These are phyloP conservation scores for Aspergillus japonicus DNA, from an alignment of 2,329 filamentous ascomycete genomes.

Conservation along the genomic window DNA sequence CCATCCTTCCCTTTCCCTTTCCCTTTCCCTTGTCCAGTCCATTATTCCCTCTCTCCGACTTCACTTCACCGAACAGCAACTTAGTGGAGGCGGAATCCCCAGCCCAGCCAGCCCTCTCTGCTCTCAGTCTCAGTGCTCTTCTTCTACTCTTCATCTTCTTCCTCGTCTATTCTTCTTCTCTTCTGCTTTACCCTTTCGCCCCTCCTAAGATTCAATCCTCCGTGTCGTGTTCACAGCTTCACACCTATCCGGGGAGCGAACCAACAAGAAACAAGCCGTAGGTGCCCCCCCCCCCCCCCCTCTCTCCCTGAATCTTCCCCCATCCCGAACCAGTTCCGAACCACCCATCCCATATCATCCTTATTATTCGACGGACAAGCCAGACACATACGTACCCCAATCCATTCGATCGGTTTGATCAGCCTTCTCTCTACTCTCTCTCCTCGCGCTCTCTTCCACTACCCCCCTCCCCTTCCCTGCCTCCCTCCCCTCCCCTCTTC, in stretches of 20 bases:
- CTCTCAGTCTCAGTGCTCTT: slow-evolving; percentile 1
- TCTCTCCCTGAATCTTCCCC: background rate
- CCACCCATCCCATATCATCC: background rate
- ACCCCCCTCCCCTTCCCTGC: background rate
- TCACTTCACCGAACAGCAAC: too few species aligned
- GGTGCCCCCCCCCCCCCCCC: background rate
- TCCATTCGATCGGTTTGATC: background rate
- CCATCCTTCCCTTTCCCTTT: background rate
- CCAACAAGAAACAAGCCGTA: background rate
- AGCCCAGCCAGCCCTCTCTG: background rate
- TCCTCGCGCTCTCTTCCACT: background rate
- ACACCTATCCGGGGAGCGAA: background rate
- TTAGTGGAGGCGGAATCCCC: background rate
- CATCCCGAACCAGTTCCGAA: background rate
- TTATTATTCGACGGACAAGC: background rate
- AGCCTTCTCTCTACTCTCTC: background rate
- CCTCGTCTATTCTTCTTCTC: background rate
- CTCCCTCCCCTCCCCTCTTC: background rate
- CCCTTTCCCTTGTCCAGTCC: background rate
- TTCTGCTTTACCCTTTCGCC: background rate
- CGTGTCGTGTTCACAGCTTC: background rate
- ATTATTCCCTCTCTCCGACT: background rate
- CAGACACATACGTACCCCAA: background rate
- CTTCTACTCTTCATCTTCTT: background rate
- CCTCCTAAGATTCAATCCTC: background rate